Evolutionary conservation across 805 yeast genomes (phyloP).

Genomic region (Grigorovia yakushimaensis): DNA sequence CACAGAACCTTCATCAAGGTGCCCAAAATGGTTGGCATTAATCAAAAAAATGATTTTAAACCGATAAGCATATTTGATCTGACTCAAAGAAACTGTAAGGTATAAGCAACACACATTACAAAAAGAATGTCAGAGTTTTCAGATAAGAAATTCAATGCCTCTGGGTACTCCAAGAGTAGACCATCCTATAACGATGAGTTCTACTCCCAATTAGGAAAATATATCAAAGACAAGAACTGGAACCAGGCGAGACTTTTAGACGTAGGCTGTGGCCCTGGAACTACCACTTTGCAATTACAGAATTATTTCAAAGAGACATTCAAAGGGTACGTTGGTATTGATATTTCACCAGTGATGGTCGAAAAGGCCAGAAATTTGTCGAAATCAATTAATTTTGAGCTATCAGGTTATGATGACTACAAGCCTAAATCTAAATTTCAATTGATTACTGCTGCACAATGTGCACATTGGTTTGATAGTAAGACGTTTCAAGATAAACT

Average conservation of each 20-base stretch:
- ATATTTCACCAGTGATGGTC: conserved; percentile 51
- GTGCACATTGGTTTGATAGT: conserved; percentile 77
- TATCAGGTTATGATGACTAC: conserved; percentile 24
- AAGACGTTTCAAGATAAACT: conserved; percentile 42
- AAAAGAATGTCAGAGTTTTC: conserved; percentile 67
- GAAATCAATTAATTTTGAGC: conserved; percentile 11
- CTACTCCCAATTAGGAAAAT: conserved; percentile 33
- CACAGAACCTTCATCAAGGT: too few species aligned
- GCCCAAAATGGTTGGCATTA: too few species aligned
- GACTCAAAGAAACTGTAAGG: too few species aligned
- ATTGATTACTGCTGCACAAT: conserved; percentile 69
- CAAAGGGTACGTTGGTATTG: conserved; percentile 50
- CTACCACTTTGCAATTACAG: conserved; percentile 44
- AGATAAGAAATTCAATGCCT: conserved; percentile 40
- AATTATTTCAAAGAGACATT: conserved; percentile 19
- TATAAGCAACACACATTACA: too few species aligned
- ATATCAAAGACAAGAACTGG: conserved; percentile 21
- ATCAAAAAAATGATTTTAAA: too few species aligned
- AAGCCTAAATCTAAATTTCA: conserved; percentile 31
- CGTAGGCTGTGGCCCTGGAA: conserved; percentile 76
- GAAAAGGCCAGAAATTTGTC: conserved; percentile 28
- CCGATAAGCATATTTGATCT: too few species aligned
- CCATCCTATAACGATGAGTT: conserved; percentile 56
- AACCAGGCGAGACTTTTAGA: conserved; percentile 41
- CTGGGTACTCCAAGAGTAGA: conserved; percentile 45